These are phyloP conservation scores for Microcyclosporella mali DNA, from an alignment of 2,329 filamentous ascomycete genomes.

Conservation along the genomic window DNA sequence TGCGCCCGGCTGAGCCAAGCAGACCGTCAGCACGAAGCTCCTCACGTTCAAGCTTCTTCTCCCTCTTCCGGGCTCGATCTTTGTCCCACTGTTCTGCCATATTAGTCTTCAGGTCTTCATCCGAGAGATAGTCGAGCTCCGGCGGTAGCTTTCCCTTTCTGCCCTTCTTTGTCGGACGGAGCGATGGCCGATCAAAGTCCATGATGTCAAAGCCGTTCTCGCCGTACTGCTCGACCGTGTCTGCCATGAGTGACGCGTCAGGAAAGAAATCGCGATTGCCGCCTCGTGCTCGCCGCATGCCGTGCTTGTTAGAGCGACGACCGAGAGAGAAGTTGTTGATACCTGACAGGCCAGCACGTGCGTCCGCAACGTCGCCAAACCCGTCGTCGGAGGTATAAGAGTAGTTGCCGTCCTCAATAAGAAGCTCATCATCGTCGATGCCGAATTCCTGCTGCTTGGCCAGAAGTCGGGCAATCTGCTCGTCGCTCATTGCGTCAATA, in stretches of 20 bases:
- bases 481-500: conserved; percentile 48
- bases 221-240: conserved; percentile 56
- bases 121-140: conserved; percentile 36
- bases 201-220: conserved; percentile 76
- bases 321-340: conserved; percentile 20
- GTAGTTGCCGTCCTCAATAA: conserved; percentile 44
- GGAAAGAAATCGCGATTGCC: conserved; percentile 41
- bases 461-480: conserved; percentile 55
- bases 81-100: conserved; percentile 38
- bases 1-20: conserved; percentile 30
- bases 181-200: conserved; percentile 68
- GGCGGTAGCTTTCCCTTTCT: conserved; percentile 42
- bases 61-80: conserved; percentile 41
- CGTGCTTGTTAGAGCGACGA: conserved; percentile 16
- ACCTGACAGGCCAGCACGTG: conserved; percentile 25
- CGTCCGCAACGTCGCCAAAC: conserved; percentile 28
- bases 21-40: conserved; percentile 41
- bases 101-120: conserved; percentile 39
- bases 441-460: conserved; percentile 60
- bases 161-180: conserved; percentile 60
- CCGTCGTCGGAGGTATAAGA: conserved; percentile 15
- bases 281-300: conserved; percentile 15
- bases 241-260: conserved; percentile 51
- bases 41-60: conserved; percentile 44
- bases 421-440: conserved; percentile 52